Evolutionary conservation across 805 yeast genomes (phyloP), one percentile per base, ranked within the genome.

Genomic region (Saccharomyces mikatae): DNA sequence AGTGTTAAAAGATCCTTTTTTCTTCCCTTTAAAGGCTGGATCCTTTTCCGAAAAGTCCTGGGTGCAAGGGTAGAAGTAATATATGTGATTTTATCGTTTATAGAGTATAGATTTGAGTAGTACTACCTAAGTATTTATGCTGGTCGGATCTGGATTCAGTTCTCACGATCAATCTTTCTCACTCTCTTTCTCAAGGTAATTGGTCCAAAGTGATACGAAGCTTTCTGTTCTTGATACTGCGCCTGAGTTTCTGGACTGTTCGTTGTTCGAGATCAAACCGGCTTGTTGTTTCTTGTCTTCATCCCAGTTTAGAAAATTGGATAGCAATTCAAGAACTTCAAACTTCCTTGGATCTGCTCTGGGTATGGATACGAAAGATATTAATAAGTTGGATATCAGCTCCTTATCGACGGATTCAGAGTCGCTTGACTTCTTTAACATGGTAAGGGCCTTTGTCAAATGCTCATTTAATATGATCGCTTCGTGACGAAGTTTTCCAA

Each of bases 291-390:
- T 83, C 67, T 87, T 83, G 47, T 80, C 83, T 50, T 89, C 94
- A 69, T 87, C 92, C 99, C 99, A 94, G 55, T 81, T 86, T 55
- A 94, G 75, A 60, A 86, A 84, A 56, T 88, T 87, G 10, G 96
- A 80, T 46, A 94, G 86, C 56, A 94, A 78, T 66, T 82, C 87
- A 50, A 94, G 76, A 3, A 94, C 96, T 75, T 94, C 98, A 67
- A 87, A 94, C 70, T 94, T 90, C 71, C 91, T 92, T 8, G 96
- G 80, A 68, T 94, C 99, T 1, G 94, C 96, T 57, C 99, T 76
- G 5, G 96, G 97, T 30, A 92, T 75, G 32, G 86, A 85, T 17
- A 94, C 78, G 71, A 91, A 94, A 53, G 94, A 88, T 17, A 94
- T 79, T 51, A 94, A 74, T 57, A 94, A 76, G 68, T 94, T 94